A percentile compares a stretch with the other conserved stretches of the same genome.
Evolutionary conservation across 768 basidiomycete genomes (phyloP).

Genomic region (Trametes meyenii): DNA sequence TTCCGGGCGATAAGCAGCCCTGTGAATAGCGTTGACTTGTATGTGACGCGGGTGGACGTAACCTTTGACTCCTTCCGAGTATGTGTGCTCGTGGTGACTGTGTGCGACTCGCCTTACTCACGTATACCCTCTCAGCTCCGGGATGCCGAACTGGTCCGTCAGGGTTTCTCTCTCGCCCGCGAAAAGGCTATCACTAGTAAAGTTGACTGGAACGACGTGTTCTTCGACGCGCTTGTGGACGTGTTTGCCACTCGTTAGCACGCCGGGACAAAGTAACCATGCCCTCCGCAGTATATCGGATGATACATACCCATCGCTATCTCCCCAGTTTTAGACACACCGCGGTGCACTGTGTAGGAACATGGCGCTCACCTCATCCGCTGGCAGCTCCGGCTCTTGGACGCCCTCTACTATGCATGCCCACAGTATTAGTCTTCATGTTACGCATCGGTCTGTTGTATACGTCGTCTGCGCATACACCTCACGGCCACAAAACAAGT

Average conservation of each 20-base stretch:
- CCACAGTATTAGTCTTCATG: no score
- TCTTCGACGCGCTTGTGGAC: slow-evolving; percentile 22
- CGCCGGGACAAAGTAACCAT: neutral
- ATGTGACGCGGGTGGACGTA: slow-evolving; percentile 41
- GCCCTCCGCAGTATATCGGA: neutral
- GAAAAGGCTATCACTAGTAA: slow-evolving; percentile 23
- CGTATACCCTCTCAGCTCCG: slow-evolving; percentile 30
- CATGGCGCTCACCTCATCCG: no score
- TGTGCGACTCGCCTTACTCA: neutral
- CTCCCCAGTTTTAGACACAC: no score
- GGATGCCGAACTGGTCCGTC: slow-evolving; percentile 45
- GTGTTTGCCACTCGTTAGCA: neutral
- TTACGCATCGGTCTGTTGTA: no score
- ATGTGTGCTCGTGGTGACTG: neutral
- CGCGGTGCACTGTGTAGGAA: no score
- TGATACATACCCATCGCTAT: no score
- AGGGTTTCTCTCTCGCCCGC: slow-evolving; percentile 28
- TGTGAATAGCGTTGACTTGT: slow-evolving; percentile 38
- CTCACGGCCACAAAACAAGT: no score
- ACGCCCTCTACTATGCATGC: no score
- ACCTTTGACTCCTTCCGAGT: slow-evolving; percentile 46
- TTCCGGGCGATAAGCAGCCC: slow-evolving; percentile 36
- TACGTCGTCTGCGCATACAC: no score
- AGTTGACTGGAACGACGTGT: slow-evolving; percentile 28
- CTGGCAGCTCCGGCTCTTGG: no score